Base-by-base conservation (phyloP, 441 rosid species). In the Eugenia klotzschiana region DNA sequence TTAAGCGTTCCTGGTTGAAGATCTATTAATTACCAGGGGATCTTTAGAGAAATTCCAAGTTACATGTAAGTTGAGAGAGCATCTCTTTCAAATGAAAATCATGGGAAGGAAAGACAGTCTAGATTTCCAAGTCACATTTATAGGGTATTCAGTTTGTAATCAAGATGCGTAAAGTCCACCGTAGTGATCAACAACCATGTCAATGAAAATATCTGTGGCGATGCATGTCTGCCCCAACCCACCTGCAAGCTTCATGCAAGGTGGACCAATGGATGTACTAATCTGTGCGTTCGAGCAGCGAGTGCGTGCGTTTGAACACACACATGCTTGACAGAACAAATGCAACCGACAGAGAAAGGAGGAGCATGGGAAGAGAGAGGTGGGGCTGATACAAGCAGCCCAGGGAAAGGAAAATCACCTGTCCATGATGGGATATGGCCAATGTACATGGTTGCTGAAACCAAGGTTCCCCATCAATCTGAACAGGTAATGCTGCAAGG, bases 401-500 rank as follows among this genome's bases (percentile, higher is more conserved):
- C 77, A 18, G 46, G 64, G 57, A 83, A 81, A 85, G 81, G 83
- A 85, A 85, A 4, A 81, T 79, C 33, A 95, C 99, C 99, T 97
- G 99, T 82, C 98, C 94, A 84, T 97, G 98, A 88, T 97, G 99
- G 6, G 97, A 91, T 86, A 95, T 93, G 80, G 86, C 86, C 86
- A 97, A 82, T n/a, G 97, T 92, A 85, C 99, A 97, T 3, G 95
- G 96, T 58, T 92, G 91, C 87, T 97, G 98, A 89, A 52, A 90
- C 99, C 99, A 97, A 81, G 98, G 99, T 80, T 97, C 99, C 77
- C 99, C 98, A 88, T 97, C 98, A 23, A 97, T 91, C 87, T 97
- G 98, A 84, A 97, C 98, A 81, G 99, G 98, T 54, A 97, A 86
- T 33, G 93, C 87, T 49, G 98, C 94, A 85, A 91, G 92, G 26